phyloP scores from a whole-genome alignment of 164 flowering plant species.

The Stephania yunnanensis region DNA sequence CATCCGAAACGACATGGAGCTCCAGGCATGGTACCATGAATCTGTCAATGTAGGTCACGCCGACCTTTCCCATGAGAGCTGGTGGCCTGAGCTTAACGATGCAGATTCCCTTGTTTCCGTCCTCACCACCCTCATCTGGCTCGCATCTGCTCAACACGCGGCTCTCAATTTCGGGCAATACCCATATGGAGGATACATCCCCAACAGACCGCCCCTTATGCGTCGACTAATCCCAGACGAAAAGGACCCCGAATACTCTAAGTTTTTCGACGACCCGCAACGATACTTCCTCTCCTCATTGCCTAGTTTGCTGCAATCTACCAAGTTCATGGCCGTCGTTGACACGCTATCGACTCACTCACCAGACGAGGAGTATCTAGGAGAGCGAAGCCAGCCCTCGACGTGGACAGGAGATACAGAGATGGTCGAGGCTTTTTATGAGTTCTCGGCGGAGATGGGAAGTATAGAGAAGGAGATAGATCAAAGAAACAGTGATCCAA shows the following conservation, averaged over 20 bases:
- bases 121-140: slow-evolving; percentile 89
- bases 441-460: slow-evolving; percentile 63
- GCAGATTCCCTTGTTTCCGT: slow-evolving; percentile 46
- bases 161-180: slow-evolving; percentile 96
- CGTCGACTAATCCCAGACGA: slow-evolving; percentile 73
- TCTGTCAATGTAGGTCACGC: slow-evolving; percentile 81
- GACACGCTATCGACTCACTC: slow-evolving; percentile 88
- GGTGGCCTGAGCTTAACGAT: slow-evolving; percentile 74
- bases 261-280: slow-evolving; percentile 64
- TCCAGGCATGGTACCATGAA: slow-evolving; percentile 86
- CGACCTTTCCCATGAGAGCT: slow-evolving; percentile 46
- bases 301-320: slow-evolving; percentile 64
- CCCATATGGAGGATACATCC: slow-evolving; percentile 94
- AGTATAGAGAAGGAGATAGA: slow-evolving; percentile 74
- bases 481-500: slow-evolving; percentile 50
- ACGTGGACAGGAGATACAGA: slow-evolving; percentile 71
- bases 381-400: slow-evolving; percentile 68
- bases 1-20: slow-evolving; percentile 58
- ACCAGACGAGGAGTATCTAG: slow-evolving; percentile 89
- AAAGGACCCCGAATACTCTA: slow-evolving; percentile 55
- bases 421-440: slow-evolving; percentile 61
- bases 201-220: slow-evolving; percentile 88
- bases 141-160: slow-evolving; percentile 93
- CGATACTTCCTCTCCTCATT: slow-evolving; percentile 56
- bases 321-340: slow-evolving; percentile 88